Base-by-base conservation (phyloP, 441 rosid species). In the California macrophylla region DNA sequence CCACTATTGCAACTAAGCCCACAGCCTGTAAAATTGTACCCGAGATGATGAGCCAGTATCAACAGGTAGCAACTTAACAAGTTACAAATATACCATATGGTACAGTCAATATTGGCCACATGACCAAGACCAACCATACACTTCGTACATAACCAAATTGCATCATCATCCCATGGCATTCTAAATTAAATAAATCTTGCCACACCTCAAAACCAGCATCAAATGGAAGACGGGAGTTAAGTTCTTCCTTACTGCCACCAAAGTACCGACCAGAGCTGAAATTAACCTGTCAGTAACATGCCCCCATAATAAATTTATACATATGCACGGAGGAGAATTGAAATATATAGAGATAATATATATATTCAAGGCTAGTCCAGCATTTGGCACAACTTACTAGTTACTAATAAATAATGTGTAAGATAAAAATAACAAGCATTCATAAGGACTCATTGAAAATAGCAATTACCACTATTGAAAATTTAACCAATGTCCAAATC, bases 261-360 rank as follows among this genome's bases (percentile, higher is more conserved):
- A 93, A 93, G 83, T 91, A 94, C 75, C 90, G 89, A 62, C 99
- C 99, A 56, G 99, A 87, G 85, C 99, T 94, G 83, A 88, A 92
- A 84, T 94, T 94, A 24, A 94, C 99, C 98, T 94, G 69, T 75
- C 24, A 13, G 72, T 6, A 70, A 50, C 42, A 75, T 50, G 60
- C 56, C 36, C 26, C 68, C 20, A 70, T 77, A 15, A 42, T 64
- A 13, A 61, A 28, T 47, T 63, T 13, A 6, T 38, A 52, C 50
- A 28, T 23, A 64, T 56, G 38, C n/a, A 8, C 3, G 9, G 32
- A 47, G 61, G 28, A 66, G 45, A 42, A 30, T 63, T 40, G 16
- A 29, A 4, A 54, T 54, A 38, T 64, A 12, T 9, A 34, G 20
- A 16, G 34, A 30, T 3, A 29, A 4, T 29, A 29, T 29, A n/a